Conservation (phyloP, 2,329 filamentous ascomycete species). For the Sordariomycetes sp. region DNA sequence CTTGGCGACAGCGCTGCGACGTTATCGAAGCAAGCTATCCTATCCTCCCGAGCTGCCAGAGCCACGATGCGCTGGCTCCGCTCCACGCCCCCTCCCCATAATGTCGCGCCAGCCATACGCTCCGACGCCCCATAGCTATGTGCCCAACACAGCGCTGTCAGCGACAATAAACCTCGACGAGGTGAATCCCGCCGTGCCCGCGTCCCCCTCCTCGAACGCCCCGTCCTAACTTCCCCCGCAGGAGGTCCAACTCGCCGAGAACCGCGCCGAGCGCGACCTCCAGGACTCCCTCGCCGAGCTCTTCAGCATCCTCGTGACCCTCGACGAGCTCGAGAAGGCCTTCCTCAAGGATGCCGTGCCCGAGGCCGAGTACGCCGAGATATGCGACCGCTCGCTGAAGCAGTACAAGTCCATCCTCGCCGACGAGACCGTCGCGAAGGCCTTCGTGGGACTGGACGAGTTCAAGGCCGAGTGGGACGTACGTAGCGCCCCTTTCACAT, state of each 20-base stretch:
- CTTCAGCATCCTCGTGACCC: conserved; percentile 92
- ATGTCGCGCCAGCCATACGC: conserved; percentile 64
- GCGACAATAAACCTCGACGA: conserved; percentile 92
- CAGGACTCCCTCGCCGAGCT: conserved; percentile 95
- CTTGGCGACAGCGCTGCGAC: background rate
- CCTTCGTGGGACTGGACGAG: conserved; percentile 78
- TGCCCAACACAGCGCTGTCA: conserved; percentile 70
- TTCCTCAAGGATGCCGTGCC: conserved; percentile 92
- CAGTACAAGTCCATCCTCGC: conserved; percentile 93
- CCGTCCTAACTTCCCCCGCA: conserved; percentile 25
- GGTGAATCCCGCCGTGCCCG: conserved; percentile 33
- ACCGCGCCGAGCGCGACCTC: conserved; percentile 78
- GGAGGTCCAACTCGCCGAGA: conserved; percentile 89
- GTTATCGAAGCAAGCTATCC: background rate
- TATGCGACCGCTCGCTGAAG: conserved; percentile 84
- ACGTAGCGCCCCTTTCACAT: conserved; percentile 25
- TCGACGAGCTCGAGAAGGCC: conserved; percentile 92
- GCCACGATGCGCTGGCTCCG: conserved; percentile 1
- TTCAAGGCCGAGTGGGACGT: conserved; percentile 93
- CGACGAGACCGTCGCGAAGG: conserved; percentile 80
- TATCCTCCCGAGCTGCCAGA: background rate
- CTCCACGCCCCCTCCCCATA: conserved; percentile 23
- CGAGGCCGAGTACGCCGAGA: conserved; percentile 90
- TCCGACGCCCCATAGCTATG: conserved; percentile 83
- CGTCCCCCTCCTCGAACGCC: background rate